Conservation (phyloP, 192 early-diverging fungal species). For the Gorgonomyces haynaldii region DNA sequence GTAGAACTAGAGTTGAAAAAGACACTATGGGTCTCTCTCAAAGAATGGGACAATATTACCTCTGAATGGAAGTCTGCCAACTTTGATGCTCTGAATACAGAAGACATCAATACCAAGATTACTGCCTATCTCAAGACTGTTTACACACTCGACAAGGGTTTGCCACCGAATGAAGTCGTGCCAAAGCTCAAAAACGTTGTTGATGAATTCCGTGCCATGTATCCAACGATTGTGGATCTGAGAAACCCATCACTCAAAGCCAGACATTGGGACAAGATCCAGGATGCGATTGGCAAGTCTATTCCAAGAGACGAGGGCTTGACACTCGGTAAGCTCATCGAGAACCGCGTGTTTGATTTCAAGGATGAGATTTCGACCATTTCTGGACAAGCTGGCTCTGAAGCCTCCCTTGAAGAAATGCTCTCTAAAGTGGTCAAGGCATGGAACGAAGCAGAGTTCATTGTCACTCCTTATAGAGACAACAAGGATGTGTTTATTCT, state of each 20-base stretch:
- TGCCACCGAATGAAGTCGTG: conserved; percentile 57
- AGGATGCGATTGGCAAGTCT: conserved; percentile 42
- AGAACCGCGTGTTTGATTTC: conserved; percentile 42
- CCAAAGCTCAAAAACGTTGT: conserved; percentile 44
- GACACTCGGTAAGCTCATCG: conserved; percentile 39
- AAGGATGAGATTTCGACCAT: conserved; percentile 47
- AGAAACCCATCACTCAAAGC: conserved; percentile 49
- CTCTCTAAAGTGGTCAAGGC: conserved; percentile 38
- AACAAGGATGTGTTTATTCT: conserved; percentile 52
- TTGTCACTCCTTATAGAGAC: conserved; percentile 40
- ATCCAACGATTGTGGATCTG: conserved; percentile 48
- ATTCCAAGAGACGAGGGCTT: conserved; percentile 41
- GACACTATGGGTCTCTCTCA: conserved; percentile 43
- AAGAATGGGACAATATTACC: conserved; percentile 42
- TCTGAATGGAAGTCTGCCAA: conserved; percentile 25
- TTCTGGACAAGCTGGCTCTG: conserved; percentile 43
- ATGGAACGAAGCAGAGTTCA: conserved; percentile 50
- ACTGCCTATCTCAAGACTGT: conserved; percentile 37
- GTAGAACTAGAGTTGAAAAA: conserved; percentile 43
- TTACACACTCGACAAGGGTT: conserved; percentile 48
- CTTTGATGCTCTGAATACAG: conserved; percentile 45
- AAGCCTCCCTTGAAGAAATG: conserved; percentile 52
- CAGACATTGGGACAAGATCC: conserved; percentile 52
- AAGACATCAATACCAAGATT: conserved; percentile 46
- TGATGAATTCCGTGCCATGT: conserved; percentile 42